Evolutionary conservation across 768 basidiomycete species (phyloP), one percentile per base, ranked within the genome.

Genomic region (Phanerochaete sordida): DNA sequence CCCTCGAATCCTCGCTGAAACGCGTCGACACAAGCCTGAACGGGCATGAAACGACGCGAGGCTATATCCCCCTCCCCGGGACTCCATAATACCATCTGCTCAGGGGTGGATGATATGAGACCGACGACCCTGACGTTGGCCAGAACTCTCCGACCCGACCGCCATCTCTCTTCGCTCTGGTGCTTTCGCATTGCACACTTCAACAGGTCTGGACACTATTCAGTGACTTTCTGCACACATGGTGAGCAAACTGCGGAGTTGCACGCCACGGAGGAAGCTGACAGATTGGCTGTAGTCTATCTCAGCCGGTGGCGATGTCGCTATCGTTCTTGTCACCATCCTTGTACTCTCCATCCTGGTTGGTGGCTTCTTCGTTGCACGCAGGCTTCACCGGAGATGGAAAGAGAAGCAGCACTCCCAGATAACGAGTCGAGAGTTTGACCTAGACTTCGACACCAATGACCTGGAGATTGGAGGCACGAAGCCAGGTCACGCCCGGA

Each of bases 361-460:
- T 7, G 50, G n/a, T 7, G 50, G 49, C 15, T 23, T 3, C 23
- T n/a, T 59, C 19, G 8, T 52, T 19, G 12, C 31, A 28, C 37
- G 57, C 1, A 58, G 28, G 21, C 19, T 37, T 9, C 44, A 59
- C 37, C 30, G 26, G 23, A 35, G 43, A 11, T 24, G 50, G 13
- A 51, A 53, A 24, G 49, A 43, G 15, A 46, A 26, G 33, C 35
- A 44, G 19, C 58, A 45, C 46, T 23, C 50, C 1, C 57, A 30
- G n/a, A 37, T 53, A 12, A 23, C 50, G 11, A 26, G 19, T 19
- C 33, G 58, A 26, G 58, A 59, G 27, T 50, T 52, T 12, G 35
- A 59, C 39, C 58, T 59, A 27, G 50, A 59, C 50, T 59, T 59
- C 49, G 58, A 51, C 24, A 43, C 58, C n/a, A 24, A 49, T 16